Evolutionary conservation across 2,329 filamentous ascomycete species (phyloP).

Genomic region (Tolypocladium ovalisporum): DNA sequence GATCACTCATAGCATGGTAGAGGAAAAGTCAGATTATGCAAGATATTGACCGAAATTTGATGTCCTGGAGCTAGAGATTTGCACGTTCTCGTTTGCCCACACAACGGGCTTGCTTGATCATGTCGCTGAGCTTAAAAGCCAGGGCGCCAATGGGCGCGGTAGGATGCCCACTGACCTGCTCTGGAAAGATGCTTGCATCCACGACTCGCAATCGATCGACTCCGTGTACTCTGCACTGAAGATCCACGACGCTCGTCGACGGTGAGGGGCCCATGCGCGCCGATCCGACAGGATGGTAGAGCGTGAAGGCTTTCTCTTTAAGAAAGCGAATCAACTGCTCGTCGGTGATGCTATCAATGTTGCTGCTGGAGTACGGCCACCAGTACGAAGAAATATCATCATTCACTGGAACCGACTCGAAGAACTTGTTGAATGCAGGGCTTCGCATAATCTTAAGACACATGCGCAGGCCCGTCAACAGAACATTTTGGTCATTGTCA

Average conservation of each 20-base stretch:
- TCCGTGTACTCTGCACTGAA: not conserved
- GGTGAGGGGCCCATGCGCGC: not conserved
- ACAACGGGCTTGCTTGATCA: constrained; percentile 3
- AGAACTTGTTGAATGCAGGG: not conserved
- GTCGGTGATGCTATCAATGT: constrained; percentile 8
- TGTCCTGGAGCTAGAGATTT: not conserved
- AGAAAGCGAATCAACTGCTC: constrained; percentile 8
- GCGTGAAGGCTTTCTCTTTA: constrained; percentile 8
- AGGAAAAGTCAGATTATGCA: too few relatives aligned
- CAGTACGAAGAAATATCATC: constrained; percentile 7
- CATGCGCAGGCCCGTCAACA: not conserved
- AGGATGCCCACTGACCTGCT: constrained; percentile 13
- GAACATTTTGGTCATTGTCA: not conserved
- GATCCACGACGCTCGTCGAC: not conserved
- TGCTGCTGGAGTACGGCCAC: constrained; percentile 10
- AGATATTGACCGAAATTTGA: too few relatives aligned
- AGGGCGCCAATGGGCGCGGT: constrained; percentile 10
- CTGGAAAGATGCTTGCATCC: constrained; percentile 44
- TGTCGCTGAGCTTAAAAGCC: constrained; percentile 8
- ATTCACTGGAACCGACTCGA: constrained; percentile 6
- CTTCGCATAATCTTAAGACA: not conserved
- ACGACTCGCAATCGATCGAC: constrained; percentile 39
- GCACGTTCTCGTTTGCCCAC: not conserved
- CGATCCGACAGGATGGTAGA: not conserved
- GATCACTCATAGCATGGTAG: too few relatives aligned